Conservation (phyloP, 1,284 basidiomycete species). For the Polyporus tsugae region DNA sequence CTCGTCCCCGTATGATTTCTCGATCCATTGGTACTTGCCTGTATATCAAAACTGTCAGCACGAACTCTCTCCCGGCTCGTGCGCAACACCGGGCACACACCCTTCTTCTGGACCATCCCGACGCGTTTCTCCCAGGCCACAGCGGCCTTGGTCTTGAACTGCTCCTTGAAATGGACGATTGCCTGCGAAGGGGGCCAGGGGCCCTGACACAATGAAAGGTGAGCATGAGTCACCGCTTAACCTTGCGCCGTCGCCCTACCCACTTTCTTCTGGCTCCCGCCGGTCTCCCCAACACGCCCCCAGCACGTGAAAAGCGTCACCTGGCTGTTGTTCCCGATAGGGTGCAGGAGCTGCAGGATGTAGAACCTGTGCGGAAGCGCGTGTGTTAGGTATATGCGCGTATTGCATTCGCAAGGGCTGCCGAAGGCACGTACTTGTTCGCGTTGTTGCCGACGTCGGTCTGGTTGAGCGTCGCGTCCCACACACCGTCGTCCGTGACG, state of each 20-base stretch:
- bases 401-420: not conserved
- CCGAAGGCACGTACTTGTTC: constrained; percentile 57
- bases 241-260: not conserved
- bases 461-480: constrained; percentile 78
- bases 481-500: constrained; percentile 54
- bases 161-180: constrained; percentile 64
- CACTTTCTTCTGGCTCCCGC: constrained; percentile 60
- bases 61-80: not conserved
- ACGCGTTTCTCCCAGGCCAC: constrained; percentile 60
- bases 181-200: constrained; percentile 48
- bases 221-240: not conserved
- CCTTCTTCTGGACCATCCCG: constrained; percentile 63
- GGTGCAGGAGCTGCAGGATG: constrained; percentile 68
- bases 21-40: constrained; percentile 72
- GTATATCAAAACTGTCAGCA: constrained; percentile 12
- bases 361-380: constrained; percentile 56
- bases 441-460: constrained; percentile 68
- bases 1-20: constrained; percentile 60
- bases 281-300: constrained; percentile 68
- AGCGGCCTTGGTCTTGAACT: constrained; percentile 65
- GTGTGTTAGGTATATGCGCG: not conserved
- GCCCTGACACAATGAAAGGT: constrained; percentile 38
- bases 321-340: constrained; percentile 49
- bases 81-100: constrained; percentile 38
- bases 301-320: constrained; percentile 63